Evolutionary conservation across 2,329 filamentous ascomycete species (phyloP).

Genomic region (Boeremia lycopersici): DNA sequence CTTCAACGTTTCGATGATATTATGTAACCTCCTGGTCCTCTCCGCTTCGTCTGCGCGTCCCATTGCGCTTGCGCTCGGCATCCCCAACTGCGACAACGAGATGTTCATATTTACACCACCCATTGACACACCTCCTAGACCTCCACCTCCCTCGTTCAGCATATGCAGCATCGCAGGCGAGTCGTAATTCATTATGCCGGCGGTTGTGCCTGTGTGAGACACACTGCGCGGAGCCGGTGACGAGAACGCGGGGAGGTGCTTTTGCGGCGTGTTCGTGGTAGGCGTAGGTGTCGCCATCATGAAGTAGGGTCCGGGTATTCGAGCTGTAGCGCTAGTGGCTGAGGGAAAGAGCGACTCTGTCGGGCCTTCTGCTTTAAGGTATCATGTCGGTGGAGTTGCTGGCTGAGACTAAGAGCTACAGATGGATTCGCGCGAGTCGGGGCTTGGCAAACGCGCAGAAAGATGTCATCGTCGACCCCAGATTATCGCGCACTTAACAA

Average conservation of each 20-base stretch:
- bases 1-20: constrained; percentile 69
- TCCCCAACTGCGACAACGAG: constrained; percentile 49
- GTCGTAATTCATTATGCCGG: constrained; percentile 48
- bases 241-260: constrained; percentile 47
- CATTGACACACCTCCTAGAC: constrained; percentile 49
- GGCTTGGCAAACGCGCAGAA: constrained; percentile 25
- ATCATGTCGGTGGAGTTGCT: constrained; percentile 16
- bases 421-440: constrained; percentile 26
- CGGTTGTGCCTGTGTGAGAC: constrained; percentile 44
- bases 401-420: not conserved
- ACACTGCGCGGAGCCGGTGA: constrained; percentile 52
- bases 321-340: constrained; percentile 1
- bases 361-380: constrained; percentile 5
- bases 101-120: constrained; percentile 43
- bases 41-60: constrained; percentile 60
- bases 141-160: constrained; percentile 48
- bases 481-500: not conserved
- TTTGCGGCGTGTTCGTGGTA: constrained; percentile 45
- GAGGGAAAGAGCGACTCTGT: not conserved
- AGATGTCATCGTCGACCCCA: not conserved
- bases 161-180: constrained; percentile 53
- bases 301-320: no score
- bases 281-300: constrained; percentile 47
- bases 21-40: constrained; percentile 59
- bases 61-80: constrained; percentile 48